Conservation (phyloP, 1,284 basidiomycete genomes). For the Moniliophthora roreri region DNA sequence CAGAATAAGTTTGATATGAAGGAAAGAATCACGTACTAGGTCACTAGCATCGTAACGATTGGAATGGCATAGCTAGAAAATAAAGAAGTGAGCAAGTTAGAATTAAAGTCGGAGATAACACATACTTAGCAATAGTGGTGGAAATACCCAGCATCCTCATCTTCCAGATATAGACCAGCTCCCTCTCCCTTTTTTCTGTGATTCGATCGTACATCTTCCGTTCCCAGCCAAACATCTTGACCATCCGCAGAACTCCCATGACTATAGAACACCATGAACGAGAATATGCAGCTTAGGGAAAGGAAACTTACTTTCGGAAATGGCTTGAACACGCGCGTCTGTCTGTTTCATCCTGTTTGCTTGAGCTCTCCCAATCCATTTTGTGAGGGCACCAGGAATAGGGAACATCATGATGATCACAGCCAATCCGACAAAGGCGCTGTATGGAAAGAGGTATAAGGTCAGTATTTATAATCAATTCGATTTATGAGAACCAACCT, state of each 20-base stretch:
- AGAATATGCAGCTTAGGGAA: not conserved
- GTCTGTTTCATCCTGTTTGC: slow-evolving; percentile 21
- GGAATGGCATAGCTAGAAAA: slow-evolving; percentile 46
- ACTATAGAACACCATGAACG: slow-evolving; percentile 24
- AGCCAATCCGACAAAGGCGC: slow-evolving; percentile 52
- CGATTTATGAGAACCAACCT: not conserved
- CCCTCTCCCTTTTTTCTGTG: slow-evolving; percentile 51
- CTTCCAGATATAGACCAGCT: slow-evolving; percentile 49
- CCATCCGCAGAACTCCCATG: slow-evolving; percentile 54
- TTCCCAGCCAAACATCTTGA: slow-evolving; percentile 78
- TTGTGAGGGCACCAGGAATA: slow-evolving; percentile 36
- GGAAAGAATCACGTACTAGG: slow-evolving; percentile 27
- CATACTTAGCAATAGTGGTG: slow-evolving; percentile 5
- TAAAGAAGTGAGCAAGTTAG: not conserved
- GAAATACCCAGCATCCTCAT: slow-evolving; percentile 38
- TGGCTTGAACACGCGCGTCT: slow-evolving; percentile 21
- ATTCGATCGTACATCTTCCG: slow-evolving; percentile 51
- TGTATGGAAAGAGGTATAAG: slow-evolving; percentile 13
- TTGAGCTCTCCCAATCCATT: slow-evolving; percentile 20
- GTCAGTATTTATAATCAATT: not conserved
- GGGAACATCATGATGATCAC: slow-evolving; percentile 50
- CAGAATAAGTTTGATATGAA: not conserved
- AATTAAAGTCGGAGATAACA: not conserved
- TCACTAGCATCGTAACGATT: slow-evolving; percentile 52
- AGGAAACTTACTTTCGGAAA: slow-evolving; percentile 36